phyloP scores from a whole-genome alignment of 257 asterid genomes.

The Solanum piurae region DNA sequence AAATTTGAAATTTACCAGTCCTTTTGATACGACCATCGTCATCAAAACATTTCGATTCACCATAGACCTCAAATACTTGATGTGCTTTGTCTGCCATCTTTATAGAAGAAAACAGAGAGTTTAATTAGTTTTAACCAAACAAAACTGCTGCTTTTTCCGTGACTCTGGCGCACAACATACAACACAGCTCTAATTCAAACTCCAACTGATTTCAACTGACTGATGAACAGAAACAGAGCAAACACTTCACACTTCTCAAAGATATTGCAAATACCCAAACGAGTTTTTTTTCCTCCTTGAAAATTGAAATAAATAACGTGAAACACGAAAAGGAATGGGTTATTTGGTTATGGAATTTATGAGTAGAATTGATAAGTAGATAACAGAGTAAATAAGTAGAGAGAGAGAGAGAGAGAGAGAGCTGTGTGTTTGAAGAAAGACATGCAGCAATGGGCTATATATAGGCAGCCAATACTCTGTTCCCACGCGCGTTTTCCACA shows the following conservation, averaged over 20 bases:
- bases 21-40: slow-evolving; percentile 2
- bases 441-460: neutral
- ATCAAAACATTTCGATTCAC: neutral
- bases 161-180: neutral
- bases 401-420: neutral
- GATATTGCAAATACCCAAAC: neutral
- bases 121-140: neutral
- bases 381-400: neutral
- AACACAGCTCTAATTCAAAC: neutral
- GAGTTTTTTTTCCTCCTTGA: neutral
- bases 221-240: neutral
- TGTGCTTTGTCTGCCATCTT: neutral
- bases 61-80: neutral
- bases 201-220: neutral
- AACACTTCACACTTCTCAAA: neutral
- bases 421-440: neutral
- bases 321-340: neutral
- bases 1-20: neutral
- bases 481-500: neutral
- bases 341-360: neutral
- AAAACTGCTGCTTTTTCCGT: neutral
- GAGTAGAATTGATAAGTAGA: neutral
- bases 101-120: neutral
- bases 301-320: neutral
- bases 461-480: neutral